Base-by-base conservation (phyloP, 2,329 filamentous ascomycete genomes). In the Rutstroemia sp. region DNA sequence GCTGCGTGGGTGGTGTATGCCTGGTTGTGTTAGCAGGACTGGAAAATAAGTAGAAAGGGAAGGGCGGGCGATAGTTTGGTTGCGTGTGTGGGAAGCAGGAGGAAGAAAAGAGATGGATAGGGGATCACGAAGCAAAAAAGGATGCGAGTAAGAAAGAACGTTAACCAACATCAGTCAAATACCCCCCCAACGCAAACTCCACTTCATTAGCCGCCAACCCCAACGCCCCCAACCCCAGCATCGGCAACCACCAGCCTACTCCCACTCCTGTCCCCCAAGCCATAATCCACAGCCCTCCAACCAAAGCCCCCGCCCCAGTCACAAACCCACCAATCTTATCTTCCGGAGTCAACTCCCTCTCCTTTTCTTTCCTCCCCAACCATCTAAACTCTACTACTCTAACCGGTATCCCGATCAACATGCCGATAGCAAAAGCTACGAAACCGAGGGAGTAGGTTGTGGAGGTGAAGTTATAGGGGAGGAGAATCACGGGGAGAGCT, bases 121-220 rank as follows among this genome's bases (percentile, higher is more conserved):
- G n/a, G n/a, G n/a, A n/a, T n/a, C n/a, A n/a, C n/a, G n/a, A n/a
- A n/a, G n/a, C n/a, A n/a, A n/a, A n/a, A n/a, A n/a, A n/a, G n/a
- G n/a, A n/a, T n/a, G n/a, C n/a, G n/a, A n/a, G n/a, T n/a, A n/a
- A n/a, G n/a, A 30, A 30, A 30, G 23, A 23, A 23, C 2, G 6
- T 21, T 2, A n/a, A 39, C 44, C 17, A 48, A 48, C 51, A 60
- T 77, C 75, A 0, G 73, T 69, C 9, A 77, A 64, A 49, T 77
- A 77, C 3, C 73, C 73, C 1, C 70, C 68, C 0, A 77, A 61
- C 3, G 61, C 60, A 45, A 58, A 71, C 17, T 72, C 72, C 45
- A 77, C 71, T 56, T 79, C 77, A 16, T 76, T 77, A 23, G 74
- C 61, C 0, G 74, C 73, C 63, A 75, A 79, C 0, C 77, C 77